Evolutionary conservation across 2,329 filamentous ascomycete genomes (phyloP).

Genomic region (Sporothrix euskadiensis): DNA sequence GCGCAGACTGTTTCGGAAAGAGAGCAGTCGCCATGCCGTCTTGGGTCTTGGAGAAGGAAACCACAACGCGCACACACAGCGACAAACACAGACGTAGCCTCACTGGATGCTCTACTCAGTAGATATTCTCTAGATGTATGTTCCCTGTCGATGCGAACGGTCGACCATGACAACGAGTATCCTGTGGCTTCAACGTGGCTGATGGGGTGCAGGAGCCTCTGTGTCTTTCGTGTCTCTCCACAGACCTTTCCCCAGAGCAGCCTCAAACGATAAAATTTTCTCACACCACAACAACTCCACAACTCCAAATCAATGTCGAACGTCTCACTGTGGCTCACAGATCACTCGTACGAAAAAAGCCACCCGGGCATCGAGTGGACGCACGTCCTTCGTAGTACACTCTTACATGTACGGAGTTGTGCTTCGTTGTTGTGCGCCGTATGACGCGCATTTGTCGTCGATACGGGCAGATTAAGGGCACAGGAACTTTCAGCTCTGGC

Average conservation of each 20-base stretch:
- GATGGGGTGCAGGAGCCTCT: neutral
- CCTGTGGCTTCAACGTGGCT: neutral
- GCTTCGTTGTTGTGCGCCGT: neutral
- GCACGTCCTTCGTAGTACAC: neutral
- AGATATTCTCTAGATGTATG: neutral
- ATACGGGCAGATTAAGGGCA: neutral
- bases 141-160: neutral
- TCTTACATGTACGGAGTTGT: neutral
- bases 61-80: neutral
- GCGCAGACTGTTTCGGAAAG: constrained; percentile 12
- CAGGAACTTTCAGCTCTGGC: neutral
- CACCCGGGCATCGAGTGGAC: neutral
- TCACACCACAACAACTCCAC: neutral
- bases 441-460: neutral
- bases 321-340: neutral
- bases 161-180: neutral
- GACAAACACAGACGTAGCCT: neutral
- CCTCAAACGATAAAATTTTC: neutral
- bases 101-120: neutral
- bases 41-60: neutral
- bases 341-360: neutral
- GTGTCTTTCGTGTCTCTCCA: no score
- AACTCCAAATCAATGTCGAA: neutral
- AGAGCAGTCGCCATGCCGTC: neutral
- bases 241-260: neutral